Conservation (phyloP, 805 yeast species). For the Ogataea trehalophila region DNA sequence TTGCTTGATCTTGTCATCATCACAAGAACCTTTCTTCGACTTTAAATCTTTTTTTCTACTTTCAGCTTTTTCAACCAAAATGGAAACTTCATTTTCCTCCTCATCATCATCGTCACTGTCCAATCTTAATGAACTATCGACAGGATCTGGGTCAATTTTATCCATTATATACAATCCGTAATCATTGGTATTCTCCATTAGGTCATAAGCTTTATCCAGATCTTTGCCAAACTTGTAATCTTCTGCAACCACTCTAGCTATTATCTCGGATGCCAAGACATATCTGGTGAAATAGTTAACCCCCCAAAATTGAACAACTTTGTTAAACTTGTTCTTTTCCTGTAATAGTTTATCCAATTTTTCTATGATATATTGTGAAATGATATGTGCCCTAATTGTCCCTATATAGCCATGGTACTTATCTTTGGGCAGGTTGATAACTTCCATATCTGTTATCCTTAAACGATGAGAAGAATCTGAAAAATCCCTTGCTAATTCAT, state of each 20-base stretch:
- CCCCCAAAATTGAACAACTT: constrained; percentile 59
- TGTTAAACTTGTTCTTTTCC: constrained; percentile 29
- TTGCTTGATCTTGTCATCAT: neutral
- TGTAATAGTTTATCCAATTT: constrained; percentile 29
- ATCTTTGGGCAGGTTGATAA: constrained; percentile 41
- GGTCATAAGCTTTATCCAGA: constrained; percentile 41
- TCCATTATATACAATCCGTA: constrained; percentile 34
- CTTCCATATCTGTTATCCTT: constrained; percentile 42
- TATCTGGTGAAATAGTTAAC: constrained; percentile 48
- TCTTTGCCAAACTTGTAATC: constrained; percentile 34
- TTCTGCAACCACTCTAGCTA: constrained; percentile 44
- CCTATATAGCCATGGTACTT: constrained; percentile 62
- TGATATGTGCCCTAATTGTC: constrained; percentile 45
- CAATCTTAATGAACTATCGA: neutral
- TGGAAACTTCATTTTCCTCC: neutral
- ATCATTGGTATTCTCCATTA: constrained; percentile 41
- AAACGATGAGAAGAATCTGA: constrained; percentile 35
- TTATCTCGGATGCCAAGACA: constrained; percentile 60
- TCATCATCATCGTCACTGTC: neutral
- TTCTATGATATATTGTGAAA: constrained; percentile 40
- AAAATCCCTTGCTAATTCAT: constrained; percentile 43
- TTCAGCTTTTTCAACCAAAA: neutral
- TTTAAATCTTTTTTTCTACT: no score
- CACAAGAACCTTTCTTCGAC: no score
- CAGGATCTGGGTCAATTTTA: constrained; percentile 12